These are phyloP conservation scores for Sarocladium kiliense DNA, from an alignment of 2,329 filamentous ascomycete genomes.

Conservation along the genomic window DNA sequence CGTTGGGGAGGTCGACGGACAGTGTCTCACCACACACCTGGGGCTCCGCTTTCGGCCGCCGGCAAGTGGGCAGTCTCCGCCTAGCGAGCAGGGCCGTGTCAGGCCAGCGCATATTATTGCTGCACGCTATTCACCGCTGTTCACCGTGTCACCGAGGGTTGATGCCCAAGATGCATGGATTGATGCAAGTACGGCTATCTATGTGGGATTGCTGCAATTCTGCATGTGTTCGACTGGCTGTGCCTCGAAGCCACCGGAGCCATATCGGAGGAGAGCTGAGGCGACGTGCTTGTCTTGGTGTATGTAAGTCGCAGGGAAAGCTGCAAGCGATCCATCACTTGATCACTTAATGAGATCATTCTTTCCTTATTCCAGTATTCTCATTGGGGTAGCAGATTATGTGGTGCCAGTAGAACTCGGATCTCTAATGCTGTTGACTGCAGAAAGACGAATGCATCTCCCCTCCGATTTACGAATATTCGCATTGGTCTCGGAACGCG, in stretches of 20 bases:
- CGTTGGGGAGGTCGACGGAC: too few species aligned
- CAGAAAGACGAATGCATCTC: too few species aligned
- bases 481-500: too few species aligned
- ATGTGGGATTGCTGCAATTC: neutral
- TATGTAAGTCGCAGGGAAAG: too few species aligned
- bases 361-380: too few species aligned
- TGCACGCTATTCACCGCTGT: conserved; percentile 6
- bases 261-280: neutral
- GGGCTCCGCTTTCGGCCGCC: conserved; percentile 8
- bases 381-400: too few species aligned
- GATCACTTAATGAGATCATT: too few species aligned
- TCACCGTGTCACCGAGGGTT: neutral
- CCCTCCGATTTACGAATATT: too few species aligned
- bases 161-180: neutral
- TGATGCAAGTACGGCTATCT: neutral
- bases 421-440: too few species aligned
- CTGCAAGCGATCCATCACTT: too few species aligned
- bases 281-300: neutral
- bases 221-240: neutral
- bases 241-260: neutral
- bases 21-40: too few species aligned
- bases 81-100: neutral
- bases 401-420: too few species aligned
- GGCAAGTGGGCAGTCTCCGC: neutral
- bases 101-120: neutral